These are phyloP conservation scores for Plectosphaerella sp. DNA, from an alignment of 2,329 filamentous ascomycete species.

Conservation along the genomic window DNA sequence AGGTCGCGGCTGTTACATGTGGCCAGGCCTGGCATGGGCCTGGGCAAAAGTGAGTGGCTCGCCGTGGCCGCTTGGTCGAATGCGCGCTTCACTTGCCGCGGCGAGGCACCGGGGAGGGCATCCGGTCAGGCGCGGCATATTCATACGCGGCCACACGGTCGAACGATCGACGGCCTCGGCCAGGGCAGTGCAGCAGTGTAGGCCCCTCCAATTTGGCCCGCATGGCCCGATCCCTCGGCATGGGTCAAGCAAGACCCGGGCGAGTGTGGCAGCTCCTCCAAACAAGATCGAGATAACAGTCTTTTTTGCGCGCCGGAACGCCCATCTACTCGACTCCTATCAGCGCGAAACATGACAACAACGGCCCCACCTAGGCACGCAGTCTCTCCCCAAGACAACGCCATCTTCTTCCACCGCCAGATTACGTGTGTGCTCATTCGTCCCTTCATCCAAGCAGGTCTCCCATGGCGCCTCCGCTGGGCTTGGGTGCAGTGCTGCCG, in stretches of 20 bases:
- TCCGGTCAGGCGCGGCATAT: too few relatives aligned
- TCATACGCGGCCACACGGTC: too few relatives aligned
- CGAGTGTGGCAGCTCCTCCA: background rate
- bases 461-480: slow-evolving; percentile 31
- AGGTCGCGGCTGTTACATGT: too few relatives aligned
- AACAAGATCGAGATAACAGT: background rate
- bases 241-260: background rate
- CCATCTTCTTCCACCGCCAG: slow-evolving; percentile 12
- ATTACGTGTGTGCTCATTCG: slow-evolving; percentile 13
- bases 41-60: too few relatives aligned
- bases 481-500: slow-evolving; percentile 3
- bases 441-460: slow-evolving; percentile 41
- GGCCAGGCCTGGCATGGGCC: too few relatives aligned
- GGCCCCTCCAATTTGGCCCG: background rate
- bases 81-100: too few relatives aligned
- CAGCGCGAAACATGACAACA: slow-evolving; percentile 16
- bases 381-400: slow-evolving; percentile 8
- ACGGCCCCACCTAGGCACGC: too few relatives aligned
- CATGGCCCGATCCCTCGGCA: background rate
- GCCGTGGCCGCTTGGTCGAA: too few relatives aligned
- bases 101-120: too few relatives aligned
- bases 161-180: too few relatives aligned
- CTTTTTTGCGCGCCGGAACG: slow-evolving; percentile 35
- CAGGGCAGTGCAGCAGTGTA: background rate
- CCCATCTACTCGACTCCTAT: slow-evolving; percentile 31